Evolutionary conservation across 2,329 filamentous ascomycete species (phyloP).

Genomic region (Colletotrichum plurivorum): DNA sequence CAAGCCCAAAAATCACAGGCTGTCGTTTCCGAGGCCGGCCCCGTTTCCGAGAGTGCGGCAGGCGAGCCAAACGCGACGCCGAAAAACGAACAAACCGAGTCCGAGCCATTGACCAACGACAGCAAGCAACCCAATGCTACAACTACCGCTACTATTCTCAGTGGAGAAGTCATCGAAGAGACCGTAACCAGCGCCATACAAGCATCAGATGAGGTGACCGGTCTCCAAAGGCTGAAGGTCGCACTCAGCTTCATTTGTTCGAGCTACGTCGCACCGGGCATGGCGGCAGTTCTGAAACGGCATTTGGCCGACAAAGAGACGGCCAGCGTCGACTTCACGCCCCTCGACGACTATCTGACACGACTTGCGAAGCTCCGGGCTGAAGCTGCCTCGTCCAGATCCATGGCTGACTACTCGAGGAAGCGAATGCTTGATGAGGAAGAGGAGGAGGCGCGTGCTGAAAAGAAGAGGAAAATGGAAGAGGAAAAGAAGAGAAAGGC

Average conservation of each 20-base stretch:
- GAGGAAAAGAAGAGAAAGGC: conserved; percentile 90
- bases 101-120: conserved; percentile 59
- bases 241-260: conserved; percentile 76
- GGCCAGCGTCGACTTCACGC: conserved; percentile 72
- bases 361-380: conserved; percentile 77
- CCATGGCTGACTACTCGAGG: conserved; percentile 77
- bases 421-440: conserved; percentile 79
- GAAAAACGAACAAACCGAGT: conserved; percentile 53
- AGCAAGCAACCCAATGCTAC: conserved; percentile 58
- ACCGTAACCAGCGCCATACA: conserved; percentile 58
- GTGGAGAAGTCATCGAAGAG: conserved; percentile 50
- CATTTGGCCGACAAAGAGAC: conserved; percentile 54
- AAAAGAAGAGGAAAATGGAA: conserved; percentile 88
- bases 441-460: conserved; percentile 73
- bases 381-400: conserved; percentile 79
- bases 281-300: conserved; percentile 59
- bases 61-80: conserved; percentile 48
- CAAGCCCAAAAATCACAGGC: conserved; percentile 75
- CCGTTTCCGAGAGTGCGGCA: conserved; percentile 7
- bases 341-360: conserved; percentile 79
- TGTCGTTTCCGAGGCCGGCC: conserved; percentile 30
- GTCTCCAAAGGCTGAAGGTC: conserved; percentile 75
- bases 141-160: conserved; percentile 61
- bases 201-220: conserved; percentile 63
- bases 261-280: conserved; percentile 68